Conservation (phyloP, 192 early-diverging fungal species). For the Rhizophlyctis rosea region DNA sequence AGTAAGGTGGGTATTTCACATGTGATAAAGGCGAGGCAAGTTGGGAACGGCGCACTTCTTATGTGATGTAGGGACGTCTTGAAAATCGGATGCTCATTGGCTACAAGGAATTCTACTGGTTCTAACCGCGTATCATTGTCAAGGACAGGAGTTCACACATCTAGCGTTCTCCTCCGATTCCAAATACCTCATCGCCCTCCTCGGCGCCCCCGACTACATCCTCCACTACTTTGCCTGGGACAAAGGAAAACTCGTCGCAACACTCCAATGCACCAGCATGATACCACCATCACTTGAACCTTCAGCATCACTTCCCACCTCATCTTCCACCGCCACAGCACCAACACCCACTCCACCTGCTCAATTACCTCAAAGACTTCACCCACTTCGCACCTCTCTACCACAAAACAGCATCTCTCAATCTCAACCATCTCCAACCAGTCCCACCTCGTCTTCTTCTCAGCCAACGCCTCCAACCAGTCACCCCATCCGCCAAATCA, state of each 20-base stretch:
- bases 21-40: too few species aligned
- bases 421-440: too few species aligned
- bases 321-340: not conserved
- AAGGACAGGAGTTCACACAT: conserved; percentile 44
- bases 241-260: conserved; percentile 45
- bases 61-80: too few species aligned
- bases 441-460: too few species aligned
- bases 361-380: too few species aligned
- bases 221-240: conserved; percentile 57
- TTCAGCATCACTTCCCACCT: not conserved
- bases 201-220: conserved; percentile 46
- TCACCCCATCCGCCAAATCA: conserved; percentile 24
- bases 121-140: too few species aligned
- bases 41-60: too few species aligned
- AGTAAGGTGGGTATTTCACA: too few species aligned
- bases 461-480: not conserved
- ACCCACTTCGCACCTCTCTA: too few species aligned
- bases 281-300: not conserved
- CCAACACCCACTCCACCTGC: conserved; percentile 8
- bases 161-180: conserved; percentile 49
- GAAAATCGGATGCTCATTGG: too few species aligned
- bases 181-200: conserved; percentile 46
- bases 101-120: too few species aligned
- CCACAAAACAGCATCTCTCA: too few species aligned
- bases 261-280: conserved; percentile 14